These are phyloP conservation scores for Trichoderma virens DNA, from an alignment of 495 filamentous ascomycete genomes.

Conservation along the genomic window DNA sequence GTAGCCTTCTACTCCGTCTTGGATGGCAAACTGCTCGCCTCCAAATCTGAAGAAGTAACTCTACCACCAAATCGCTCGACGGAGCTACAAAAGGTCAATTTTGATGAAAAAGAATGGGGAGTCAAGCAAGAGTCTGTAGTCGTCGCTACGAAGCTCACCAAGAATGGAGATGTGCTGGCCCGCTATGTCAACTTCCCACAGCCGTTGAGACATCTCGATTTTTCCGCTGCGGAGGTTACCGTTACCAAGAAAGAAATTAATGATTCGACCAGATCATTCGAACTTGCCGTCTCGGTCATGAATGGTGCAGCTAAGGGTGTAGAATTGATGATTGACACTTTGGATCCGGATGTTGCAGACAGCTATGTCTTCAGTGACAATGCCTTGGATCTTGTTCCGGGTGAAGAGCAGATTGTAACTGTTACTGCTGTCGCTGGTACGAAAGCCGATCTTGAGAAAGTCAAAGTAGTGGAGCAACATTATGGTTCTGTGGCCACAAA, in stretches of 20 bases:
- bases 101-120: neutral
- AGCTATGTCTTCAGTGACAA: neutral
- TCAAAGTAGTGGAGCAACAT: neutral
- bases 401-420: neutral
- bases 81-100: neutral
- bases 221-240: constrained; percentile 21
- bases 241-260: neutral
- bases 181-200: constrained; percentile 71
- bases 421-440: neutral
- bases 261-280: neutral
- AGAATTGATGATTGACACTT: neutral
- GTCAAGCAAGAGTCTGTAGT: constrained; percentile 25
- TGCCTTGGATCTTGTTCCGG: neutral
- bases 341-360: neutral
- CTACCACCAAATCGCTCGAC: neutral
- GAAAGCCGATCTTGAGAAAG: neutral
- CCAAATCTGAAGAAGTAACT: neutral
- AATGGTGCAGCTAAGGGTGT: neutral
- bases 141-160: constrained; percentile 1
- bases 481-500: neutral
- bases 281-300: neutral
- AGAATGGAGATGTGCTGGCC: constrained; percentile 38
- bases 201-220: constrained; percentile 69
- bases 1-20: neutral
- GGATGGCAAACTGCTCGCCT: neutral